Percentiles rank a stretch among this genome's conserved stretches.
Conservation (phyloP, 1,284 basidiomycete species). For the Stygiomarasmius scandens region DNA sequence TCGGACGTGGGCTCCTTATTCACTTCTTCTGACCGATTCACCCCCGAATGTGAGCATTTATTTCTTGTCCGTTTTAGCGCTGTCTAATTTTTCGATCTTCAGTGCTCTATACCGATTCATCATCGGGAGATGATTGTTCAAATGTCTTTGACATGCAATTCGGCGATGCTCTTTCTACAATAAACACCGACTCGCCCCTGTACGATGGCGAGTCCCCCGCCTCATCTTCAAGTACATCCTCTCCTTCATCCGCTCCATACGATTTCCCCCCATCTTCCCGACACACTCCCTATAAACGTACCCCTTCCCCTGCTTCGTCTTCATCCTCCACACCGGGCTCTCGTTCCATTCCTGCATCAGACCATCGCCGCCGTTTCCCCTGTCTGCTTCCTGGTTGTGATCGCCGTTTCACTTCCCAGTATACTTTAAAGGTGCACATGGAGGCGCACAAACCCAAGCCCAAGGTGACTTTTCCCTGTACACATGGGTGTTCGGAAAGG, state of each 20-base stretch:
- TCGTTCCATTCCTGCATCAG: background rate
- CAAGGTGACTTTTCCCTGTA: conserved; percentile 40
- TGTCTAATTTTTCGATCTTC: background rate
- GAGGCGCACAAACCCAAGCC: conserved; percentile 55
- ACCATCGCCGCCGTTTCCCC: conserved; percentile 44
- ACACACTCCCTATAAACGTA: background rate
- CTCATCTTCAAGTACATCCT: background rate
- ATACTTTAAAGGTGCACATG: conserved; percentile 53
- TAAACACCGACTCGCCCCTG: background rate
- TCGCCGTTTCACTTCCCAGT: conserved; percentile 50
- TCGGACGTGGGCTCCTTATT: background rate
- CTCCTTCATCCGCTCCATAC: conserved; percentile 4
- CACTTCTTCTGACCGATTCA: background rate
- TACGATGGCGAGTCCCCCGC: background rate
- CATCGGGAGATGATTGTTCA: conserved; percentile 3
- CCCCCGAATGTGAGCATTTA: conserved; percentile 13
- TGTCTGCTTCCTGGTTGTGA: conserved; percentile 46
- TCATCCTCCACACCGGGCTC: conserved; percentile 6
- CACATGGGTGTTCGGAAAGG: conserved; percentile 42
- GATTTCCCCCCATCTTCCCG: background rate
- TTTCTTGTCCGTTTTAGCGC: background rate
- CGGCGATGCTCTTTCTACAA: conserved; percentile 6
- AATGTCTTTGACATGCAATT: conserved; percentile 19
- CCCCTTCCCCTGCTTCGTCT: conserved; percentile 9
- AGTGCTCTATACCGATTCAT: conserved; percentile 3